These are phyloP conservation scores for Odontarrhena argentea DNA, from an alignment of 345 rosid genomes.

Conservation along the genomic window DNA sequence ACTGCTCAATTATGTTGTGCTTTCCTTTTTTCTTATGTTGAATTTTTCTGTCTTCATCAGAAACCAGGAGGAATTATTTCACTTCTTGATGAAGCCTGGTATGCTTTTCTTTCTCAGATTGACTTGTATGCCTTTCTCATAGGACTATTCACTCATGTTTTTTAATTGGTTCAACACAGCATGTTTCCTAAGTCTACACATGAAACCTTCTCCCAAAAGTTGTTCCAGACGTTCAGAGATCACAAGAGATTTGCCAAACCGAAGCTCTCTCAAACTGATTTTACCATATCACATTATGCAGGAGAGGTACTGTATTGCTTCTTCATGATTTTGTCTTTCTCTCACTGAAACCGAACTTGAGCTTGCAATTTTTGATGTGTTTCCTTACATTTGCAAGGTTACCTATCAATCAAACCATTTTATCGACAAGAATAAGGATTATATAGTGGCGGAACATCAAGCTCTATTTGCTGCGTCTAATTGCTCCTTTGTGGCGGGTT, in stretches of 20 bases:
- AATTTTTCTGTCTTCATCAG: constrained; percentile 45
- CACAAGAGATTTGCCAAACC: constrained; percentile 84
- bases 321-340: constrained; percentile 14
- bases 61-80: constrained; percentile 95
- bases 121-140: constrained; percentile 42
- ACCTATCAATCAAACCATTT: constrained; percentile 75
- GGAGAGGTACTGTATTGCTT: constrained; percentile 65
- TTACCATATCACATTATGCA: constrained; percentile 86
- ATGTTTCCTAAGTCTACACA: constrained; percentile 94
- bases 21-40: constrained; percentile 31
- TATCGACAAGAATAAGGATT: constrained; percentile 92
- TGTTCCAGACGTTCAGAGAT: constrained; percentile 82
- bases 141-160: constrained; percentile 31
- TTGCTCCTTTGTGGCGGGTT: constrained; percentile 71
- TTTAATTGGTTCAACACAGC: constrained; percentile 51
- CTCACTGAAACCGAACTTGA: constrained; percentile 10
- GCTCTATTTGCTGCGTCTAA: constrained; percentile 75
- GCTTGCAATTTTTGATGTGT: constrained; percentile 23
- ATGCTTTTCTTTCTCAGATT: constrained; percentile 38
- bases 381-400: constrained; percentile 51
- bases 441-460: constrained; percentile 96
- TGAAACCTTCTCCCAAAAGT: constrained; percentile 88
- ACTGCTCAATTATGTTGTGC: constrained; percentile 7
- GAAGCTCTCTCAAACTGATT: constrained; percentile 91
- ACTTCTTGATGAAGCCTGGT: constrained; percentile 97